Evolutionary conservation across 768 basidiomycete genomes (phyloP), one percentile per base, ranked within the genome.

Genomic region (Suillus discolor): DNA sequence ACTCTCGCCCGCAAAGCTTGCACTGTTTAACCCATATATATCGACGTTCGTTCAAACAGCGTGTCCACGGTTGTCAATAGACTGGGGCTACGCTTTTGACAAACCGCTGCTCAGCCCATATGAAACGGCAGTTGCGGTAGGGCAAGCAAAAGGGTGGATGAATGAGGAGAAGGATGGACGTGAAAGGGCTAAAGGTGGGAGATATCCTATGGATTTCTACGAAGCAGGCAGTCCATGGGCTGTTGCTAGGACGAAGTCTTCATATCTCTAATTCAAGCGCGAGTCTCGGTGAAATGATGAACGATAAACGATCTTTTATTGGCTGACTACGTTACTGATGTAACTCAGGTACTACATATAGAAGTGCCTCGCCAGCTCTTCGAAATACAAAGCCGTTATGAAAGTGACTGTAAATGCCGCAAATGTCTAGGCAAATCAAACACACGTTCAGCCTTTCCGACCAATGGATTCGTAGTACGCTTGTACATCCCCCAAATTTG

Each of bases 161-260:
- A 79, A 82, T 23, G 73, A 77, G 61, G 67, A 42, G 15, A 74
- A 61, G n/a, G 69, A 70, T 61, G 69, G 62, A 51, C 68, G 76
- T 68, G 66, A 66, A 44, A 60, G 65, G 41, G 60, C 68, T 65
- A 72, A 66, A 39, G 67, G 67, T 57, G 65, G 68, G 63, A 79
- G 80, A 9, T 99, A 99, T 79, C 91, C 94, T 3, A 99, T 99
- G 97, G 93, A 99, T 77, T 99, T 99, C 77, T 99, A 99, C 70
- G 84, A 85, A 39, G 91, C 89, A 8, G 90, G 89, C 3, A 91
- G 85, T 67, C 89, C 88, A 1, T 94, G 92, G 92, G 88, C 93
- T 0, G 69, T 83, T 25, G 85, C 92, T 23, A 84, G 92, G 73
- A 70, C 77, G 39, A 90, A 83, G 53, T 88, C 82, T 11, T 77